These are phyloP conservation scores for Solanum okadae DNA, from an alignment of 257 asterid species.

Conservation along the genomic window DNA sequence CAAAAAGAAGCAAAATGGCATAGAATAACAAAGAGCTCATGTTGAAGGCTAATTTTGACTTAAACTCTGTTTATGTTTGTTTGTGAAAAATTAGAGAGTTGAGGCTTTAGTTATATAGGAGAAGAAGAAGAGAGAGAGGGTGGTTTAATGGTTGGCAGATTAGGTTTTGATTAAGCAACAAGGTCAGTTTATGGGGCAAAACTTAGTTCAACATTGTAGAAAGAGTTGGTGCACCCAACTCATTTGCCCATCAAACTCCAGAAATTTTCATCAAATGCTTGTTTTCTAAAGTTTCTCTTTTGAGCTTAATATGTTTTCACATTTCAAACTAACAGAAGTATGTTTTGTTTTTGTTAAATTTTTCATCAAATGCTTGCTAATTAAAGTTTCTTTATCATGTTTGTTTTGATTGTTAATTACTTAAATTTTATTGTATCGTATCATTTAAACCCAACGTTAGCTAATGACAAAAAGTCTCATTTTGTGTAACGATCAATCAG, in stretches of 20 bases:
- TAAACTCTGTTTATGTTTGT: not conserved
- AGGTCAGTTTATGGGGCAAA: slow-evolving; percentile 19
- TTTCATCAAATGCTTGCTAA: slow-evolving; percentile 13
- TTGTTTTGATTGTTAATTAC: not conserved
- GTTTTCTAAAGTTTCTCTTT: slow-evolving; percentile 17
- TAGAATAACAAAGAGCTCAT: slow-evolving; percentile 17
- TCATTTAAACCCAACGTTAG: no score
- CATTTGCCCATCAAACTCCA: slow-evolving; percentile 21
- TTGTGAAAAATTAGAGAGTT: slow-evolving; percentile 21
- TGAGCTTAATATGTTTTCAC: not conserved
- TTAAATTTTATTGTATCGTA: no score
- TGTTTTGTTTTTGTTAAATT: not conserved
- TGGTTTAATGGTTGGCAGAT: slow-evolving; percentile 43
- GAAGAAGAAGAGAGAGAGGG: slow-evolving; percentile 23
- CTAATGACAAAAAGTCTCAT: no score
- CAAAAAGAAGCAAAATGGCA: slow-evolving; percentile 19
- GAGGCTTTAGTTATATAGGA: slow-evolving; percentile 28
- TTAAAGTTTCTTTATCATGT: slow-evolving; percentile 13
- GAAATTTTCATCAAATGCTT: slow-evolving; percentile 21
- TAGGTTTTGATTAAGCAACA: slow-evolving; percentile 21
- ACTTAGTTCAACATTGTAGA: slow-evolving; percentile 32
- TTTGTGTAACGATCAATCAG: not conserved
- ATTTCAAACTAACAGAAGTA: not conserved
- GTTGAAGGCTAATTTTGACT: not conserved
- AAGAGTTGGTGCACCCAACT: slow-evolving; percentile 71